Evolutionary conservation across 139 green algal species (phyloP).

Genomic region (Microglena sp.): DNA sequence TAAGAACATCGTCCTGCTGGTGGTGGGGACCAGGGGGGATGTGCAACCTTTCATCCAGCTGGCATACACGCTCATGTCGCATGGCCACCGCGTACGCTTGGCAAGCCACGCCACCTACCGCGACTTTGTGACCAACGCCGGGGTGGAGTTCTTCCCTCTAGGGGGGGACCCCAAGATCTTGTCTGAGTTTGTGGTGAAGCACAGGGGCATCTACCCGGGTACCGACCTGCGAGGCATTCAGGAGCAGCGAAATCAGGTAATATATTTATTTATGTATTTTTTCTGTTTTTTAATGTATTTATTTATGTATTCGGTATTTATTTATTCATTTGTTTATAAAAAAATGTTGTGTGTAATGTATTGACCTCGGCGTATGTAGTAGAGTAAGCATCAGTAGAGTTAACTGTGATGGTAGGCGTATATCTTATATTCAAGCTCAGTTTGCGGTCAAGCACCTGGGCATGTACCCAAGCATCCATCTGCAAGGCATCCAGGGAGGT

Average conservation of each 20-base stretch:
- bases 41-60: slow-evolving; percentile 69
- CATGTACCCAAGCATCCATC: no score
- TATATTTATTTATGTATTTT: slow-evolving; percentile 1
- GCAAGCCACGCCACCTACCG: slow-evolving; percentile 27
- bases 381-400: no score
- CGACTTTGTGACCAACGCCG: slow-evolving; percentile 41
- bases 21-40: slow-evolving; percentile 60
- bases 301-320: background rate
- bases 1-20: no score
- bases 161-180: slow-evolving; percentile 54
- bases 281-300: background rate
- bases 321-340: no score
- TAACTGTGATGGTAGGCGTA: no score
- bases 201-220: slow-evolving; percentile 19
- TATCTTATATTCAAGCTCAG: no score
- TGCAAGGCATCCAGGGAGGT: no score
- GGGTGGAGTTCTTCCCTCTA: slow-evolving; percentile 64
- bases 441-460: no score
- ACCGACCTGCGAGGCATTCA: slow-evolving; percentile 5
- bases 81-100: slow-evolving; percentile 44
- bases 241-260: slow-evolving; percentile 17
- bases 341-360: no score
- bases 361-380: no score
- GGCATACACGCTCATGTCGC: slow-evolving; percentile 28
- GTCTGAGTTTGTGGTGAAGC: slow-evolving; percentile 45